phyloP scores from a whole-genome alignment of 2,329 filamentous ascomycete genomes.

The Colletotrichum endophyticum region DNA sequence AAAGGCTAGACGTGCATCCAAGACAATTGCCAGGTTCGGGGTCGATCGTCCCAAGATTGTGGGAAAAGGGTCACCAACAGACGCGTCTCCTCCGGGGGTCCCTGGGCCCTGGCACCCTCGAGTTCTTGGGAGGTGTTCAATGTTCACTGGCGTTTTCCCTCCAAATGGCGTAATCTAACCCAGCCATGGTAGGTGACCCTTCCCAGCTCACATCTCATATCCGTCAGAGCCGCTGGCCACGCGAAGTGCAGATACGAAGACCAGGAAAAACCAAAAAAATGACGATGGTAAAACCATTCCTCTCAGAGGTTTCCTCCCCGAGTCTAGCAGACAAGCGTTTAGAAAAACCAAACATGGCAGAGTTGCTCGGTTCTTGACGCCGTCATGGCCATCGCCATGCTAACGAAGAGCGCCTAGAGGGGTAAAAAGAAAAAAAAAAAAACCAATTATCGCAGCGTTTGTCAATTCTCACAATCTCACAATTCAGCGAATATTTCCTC shows the following conservation, averaged over 20 bases:
- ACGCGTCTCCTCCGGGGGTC: no score
- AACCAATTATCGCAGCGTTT: neutral
- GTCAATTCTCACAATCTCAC: neutral
- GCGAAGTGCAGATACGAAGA: constrained; percentile 10
- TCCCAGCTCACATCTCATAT: neutral
- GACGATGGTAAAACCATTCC: neutral
- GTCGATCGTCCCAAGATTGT: constrained; percentile 2
- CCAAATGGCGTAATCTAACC: neutral
- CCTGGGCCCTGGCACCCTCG: neutral
- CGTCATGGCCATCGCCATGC: neutral
- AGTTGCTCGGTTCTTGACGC: neutral
- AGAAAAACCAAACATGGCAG: neutral
- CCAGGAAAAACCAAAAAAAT: neutral
- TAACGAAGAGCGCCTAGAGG: neutral
- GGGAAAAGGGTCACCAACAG: neutral
- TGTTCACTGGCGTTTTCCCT: neutral
- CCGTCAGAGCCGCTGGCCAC: neutral
- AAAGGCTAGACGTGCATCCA: neutral
- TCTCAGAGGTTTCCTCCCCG: neutral
- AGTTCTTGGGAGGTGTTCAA: neutral
- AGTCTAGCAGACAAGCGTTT: neutral
- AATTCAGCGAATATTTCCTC: neutral
- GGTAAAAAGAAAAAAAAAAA: neutral
- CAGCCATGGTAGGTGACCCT: neutral
- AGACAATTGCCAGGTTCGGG: constrained; percentile 4